Base-by-base conservation (phyloP, 352 stramenopile species). In the Phytopythium vexans region DNA sequence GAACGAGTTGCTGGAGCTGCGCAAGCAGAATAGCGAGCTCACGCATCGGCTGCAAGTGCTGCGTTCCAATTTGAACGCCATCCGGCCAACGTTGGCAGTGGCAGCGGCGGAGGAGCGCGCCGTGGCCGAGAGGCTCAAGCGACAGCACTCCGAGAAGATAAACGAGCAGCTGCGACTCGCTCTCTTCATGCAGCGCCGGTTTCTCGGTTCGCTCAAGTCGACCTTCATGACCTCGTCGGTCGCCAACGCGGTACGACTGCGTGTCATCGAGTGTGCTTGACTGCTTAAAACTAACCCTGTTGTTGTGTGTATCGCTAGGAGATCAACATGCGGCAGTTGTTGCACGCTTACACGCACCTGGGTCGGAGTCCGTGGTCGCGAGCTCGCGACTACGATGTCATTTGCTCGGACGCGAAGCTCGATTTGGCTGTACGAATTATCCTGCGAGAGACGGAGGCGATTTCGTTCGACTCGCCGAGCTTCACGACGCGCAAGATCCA, bases 91-190 rank as follows among this genome's bases (percentile, higher is more conserved):
- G 35, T 56, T 54, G 14, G 47, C 59, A 15, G 60, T 66, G 1
- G 64, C 61, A 3, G 56, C 66, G 40, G 68, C 52, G n/a, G 55
- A 77, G 36, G 70, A 81, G 38, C 56, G 53, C 11, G 49, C 49
- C 8, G 72, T 75, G 55, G 48, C 56, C 3, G 60, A 73, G 33
- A 53, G 59, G 4, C 56, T 70, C 56, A 74, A 73, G 54, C 56
- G 68, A 33, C 56, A 53, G 39, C 47, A 66, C 41, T 52, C 54
- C 2, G 68, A 78, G 51, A 54, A 66, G 42, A 36, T 78, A 45
- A 86, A 74, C 63, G 74, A 85, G 33, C 56, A 82, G 42, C 64
- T 88, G 12, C 72, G 74, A 0, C 56, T 63, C 14, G 74, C 69
- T 8, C 55, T 88, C 41, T 79, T 82, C 53, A 58, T 60, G 49